Conservation (phyloP, 2,329 filamentous ascomycete genomes). For the Escovopsis weberi region DNA sequence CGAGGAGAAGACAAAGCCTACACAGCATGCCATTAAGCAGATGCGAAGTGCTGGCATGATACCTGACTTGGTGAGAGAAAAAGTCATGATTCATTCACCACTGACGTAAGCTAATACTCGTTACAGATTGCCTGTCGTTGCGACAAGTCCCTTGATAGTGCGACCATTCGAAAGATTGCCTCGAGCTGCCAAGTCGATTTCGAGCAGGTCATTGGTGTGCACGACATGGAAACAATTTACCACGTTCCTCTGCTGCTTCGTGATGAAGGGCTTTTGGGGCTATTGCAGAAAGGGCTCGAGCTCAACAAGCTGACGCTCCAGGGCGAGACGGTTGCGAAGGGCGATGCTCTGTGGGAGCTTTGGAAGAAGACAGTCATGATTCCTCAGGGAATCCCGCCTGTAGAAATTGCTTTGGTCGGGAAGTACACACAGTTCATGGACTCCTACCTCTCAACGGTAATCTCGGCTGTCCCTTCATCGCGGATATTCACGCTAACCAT, state of each 20-base stretch:
- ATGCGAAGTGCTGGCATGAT: slow-evolving; percentile 67
- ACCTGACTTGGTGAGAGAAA: slow-evolving; percentile 46
- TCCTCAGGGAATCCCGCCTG: slow-evolving; percentile 48
- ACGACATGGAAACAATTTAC: slow-evolving; percentile 81
- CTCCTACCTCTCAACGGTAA: slow-evolving; percentile 46
- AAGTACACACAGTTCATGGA: slow-evolving; percentile 83
- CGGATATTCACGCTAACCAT: neutral
- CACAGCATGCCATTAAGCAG: slow-evolving; percentile 75
- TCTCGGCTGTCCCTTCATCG: neutral
- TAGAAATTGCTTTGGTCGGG: slow-evolving; percentile 77
- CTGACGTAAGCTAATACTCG: slow-evolving; percentile 2
- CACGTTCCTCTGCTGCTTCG: slow-evolving; percentile 88
- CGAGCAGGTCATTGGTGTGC: slow-evolving; percentile 78
- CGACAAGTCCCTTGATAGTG: slow-evolving; percentile 55
- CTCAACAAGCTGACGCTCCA: slow-evolving; percentile 44
- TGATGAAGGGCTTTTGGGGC: slow-evolving; percentile 58
- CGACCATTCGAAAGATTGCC: slow-evolving; percentile 76
- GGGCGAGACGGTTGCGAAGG: slow-evolving; percentile 42
- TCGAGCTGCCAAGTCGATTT: slow-evolving; percentile 75
- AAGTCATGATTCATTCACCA: neutral
- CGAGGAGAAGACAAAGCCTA: slow-evolving; percentile 94
- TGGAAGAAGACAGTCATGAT: slow-evolving; percentile 62
- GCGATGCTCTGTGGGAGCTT: slow-evolving; percentile 55
- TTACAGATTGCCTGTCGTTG: slow-evolving; percentile 80
- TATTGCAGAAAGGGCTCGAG: slow-evolving; percentile 50